Percentiles rank a stretch among this genome's conserved stretches.
phyloP scores from a whole-genome alignment of 1,284 basidiomycete genomes.

The Filobasidium uniguttulatum region DNA sequence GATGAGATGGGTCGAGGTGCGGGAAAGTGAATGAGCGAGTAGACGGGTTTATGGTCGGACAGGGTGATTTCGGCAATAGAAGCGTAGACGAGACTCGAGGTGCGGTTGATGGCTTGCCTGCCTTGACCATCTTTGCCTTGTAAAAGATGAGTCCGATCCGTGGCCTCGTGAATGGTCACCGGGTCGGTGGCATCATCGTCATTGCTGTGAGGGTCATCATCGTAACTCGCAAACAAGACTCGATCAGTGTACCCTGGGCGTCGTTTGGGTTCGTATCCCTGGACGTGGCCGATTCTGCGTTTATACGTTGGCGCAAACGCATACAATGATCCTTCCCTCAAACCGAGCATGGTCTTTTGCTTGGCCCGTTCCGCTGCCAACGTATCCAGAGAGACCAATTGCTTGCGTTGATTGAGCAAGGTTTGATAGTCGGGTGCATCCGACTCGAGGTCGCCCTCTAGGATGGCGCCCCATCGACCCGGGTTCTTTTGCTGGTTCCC shows the following conservation, averaged over 20 bases:
- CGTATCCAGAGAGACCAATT: conserved; percentile 64
- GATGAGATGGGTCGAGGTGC: conserved; percentile 5
- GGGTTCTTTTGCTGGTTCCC: not conserved
- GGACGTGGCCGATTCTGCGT: conserved; percentile 60
- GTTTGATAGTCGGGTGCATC: conserved; percentile 16
- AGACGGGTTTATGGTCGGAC: conserved; percentile 39
- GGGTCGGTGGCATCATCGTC: not conserved
- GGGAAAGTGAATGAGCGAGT: conserved; percentile 28
- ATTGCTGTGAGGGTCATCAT: conserved; percentile 25
- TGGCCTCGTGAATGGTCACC: not conserved
- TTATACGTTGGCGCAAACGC: conserved; percentile 81
- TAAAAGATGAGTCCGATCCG: not conserved
- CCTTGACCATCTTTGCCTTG: too few species aligned
- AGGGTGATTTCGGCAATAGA: conserved; percentile 28
- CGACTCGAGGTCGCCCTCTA: conserved; percentile 5
- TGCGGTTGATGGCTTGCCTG: not conserved
- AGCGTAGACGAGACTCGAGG: conserved; percentile 9
- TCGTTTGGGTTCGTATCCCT: conserved; percentile 57
- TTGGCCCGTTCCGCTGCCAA: conserved; percentile 51
- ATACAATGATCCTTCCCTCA: conserved; percentile 71
- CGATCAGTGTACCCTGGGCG: conserved; percentile 91
- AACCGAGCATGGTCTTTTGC: conserved; percentile 52
- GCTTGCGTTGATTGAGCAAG: conserved; percentile 45
- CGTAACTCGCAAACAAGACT: conserved; percentile 72
- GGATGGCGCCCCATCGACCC: not conserved